Evolutionary conservation across 73 alveolate genomes (phyloP), one percentile per base, ranked within the genome.

Genomic region (Paramecium pentaurelia): DNA sequence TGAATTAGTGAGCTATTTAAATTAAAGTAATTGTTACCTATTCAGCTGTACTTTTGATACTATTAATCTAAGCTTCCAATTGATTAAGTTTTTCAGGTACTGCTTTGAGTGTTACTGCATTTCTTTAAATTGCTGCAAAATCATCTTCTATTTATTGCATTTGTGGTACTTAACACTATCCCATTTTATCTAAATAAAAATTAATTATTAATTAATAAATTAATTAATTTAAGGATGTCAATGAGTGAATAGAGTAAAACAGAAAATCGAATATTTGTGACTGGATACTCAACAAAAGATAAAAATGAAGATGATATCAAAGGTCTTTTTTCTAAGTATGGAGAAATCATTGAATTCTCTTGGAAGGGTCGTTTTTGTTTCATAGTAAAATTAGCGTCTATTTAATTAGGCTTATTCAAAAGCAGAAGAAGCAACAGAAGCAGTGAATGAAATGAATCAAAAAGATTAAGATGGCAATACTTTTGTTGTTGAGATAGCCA

Each of bases 341-440:
- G 88, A 3, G 60, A 34, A n/a, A 75, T 75, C 0, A 37, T 34
- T 34, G 88, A 75, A 34, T 75, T 75, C 60, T 75, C 88, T 37
- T 75, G 88, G 88, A 75, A 75, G 60, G 88, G 88, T 34, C 58
- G 88, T 10, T 75, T 75, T 75, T 75, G 88, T 37, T 75, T 75
- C 32, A 75, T 75, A n/a, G 88, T 75, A 75, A 32, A 75, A 34
- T 22, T 14, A 34, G 70, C 36, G 42, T 37, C 42, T 34, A 22
- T 32, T 22, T 34, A 5, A 75, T 37, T 22, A 75, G 58, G 88
- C 88, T 34, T 75, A 75, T 75, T 30, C 88, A 34, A 75, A 75
- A 37, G 28, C 36, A 16, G 60, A 37, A 22, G 88, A 75, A 45
- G 88, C 88, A 9, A 22, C 58, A 40, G 88, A 34, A n/a, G 88